A percentile compares a stretch with the other conserved stretches of the same genome.
Evolutionary conservation across 345 rosid species (phyloP).

Genomic region (Streptanthus diversifolius): DNA sequence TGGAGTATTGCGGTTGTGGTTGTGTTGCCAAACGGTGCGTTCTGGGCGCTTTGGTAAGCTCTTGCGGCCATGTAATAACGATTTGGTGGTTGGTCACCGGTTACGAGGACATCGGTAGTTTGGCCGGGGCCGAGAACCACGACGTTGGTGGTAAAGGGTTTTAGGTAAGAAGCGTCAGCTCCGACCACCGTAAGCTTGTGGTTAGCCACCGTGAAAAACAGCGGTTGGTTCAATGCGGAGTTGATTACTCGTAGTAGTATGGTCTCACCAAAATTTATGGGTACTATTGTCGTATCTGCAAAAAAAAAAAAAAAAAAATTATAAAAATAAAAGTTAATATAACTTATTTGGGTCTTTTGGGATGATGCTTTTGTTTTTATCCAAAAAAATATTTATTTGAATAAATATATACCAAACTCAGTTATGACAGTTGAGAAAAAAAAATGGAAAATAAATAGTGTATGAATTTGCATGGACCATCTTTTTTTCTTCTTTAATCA

Average conservation of each 20-base stretch:
- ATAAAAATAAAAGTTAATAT: not conserved
- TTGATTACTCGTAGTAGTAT: conserved; percentile 84
- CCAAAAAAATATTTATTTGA: not conserved
- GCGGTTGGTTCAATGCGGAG: conserved; percentile 74
- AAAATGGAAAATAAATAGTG: not conserved
- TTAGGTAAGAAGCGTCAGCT: conserved; percentile 80
- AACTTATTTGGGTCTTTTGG: not conserved
- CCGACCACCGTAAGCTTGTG: conserved; percentile 82
- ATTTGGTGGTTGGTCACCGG: conserved; percentile 66
- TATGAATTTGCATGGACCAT: not conserved
- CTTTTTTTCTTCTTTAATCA: not conserved
- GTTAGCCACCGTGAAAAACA: conserved; percentile 80
- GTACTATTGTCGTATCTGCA: conserved; percentile 75
- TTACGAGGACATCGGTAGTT: conserved; percentile 83
- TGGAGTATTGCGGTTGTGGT: conserved; percentile 92
- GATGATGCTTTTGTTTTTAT: not conserved
- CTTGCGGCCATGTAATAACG: conserved; percentile 82
- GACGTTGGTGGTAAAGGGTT: conserved; percentile 77
- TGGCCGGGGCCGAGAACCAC: conserved; percentile 91
- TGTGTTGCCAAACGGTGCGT: conserved; percentile 74
- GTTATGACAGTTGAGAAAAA: conserved; percentile 24
- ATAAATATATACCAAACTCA: conserved; percentile 8
- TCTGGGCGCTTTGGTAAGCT: conserved; percentile 80
- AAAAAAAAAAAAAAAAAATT: not conserved
- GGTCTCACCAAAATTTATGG: conserved; percentile 75